phyloP scores from a whole-genome alignment of 768 basidiomycete species.

The Vararia minispora region DNA sequence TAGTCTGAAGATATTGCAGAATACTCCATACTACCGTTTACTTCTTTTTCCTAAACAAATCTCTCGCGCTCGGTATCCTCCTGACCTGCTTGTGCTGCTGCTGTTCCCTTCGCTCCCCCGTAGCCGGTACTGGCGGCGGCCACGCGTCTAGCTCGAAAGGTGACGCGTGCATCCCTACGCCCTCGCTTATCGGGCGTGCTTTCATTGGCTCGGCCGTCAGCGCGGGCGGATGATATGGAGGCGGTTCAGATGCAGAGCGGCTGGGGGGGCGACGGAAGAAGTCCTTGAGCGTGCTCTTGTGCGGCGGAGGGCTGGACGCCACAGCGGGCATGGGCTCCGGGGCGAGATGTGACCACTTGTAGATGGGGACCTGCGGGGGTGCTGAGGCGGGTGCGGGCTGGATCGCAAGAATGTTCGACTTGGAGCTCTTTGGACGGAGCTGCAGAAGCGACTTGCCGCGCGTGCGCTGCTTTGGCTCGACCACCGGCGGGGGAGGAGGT shows the following conservation, averaged over 20 bases:
- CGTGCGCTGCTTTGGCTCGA: neutral
- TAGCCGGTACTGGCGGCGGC: too few species aligned
- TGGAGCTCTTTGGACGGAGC: slow-evolving; percentile 4
- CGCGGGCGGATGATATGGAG: slow-evolving; percentile 1
- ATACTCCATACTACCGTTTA: too few species aligned
- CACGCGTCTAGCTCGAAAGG: too few species aligned
- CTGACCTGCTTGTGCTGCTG: too few species aligned
- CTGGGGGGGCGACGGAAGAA: slow-evolving; percentile 8
- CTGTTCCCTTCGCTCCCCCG: too few species aligned
- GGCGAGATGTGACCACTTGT: neutral
- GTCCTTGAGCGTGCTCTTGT: slow-evolving; percentile 4
- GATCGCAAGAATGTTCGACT: slow-evolving; percentile 2
- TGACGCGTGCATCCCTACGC: too few species aligned
- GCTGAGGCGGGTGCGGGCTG: neutral
- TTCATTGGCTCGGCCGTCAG: neutral
- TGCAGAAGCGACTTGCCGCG: neutral
- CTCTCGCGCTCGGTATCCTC: too few species aligned
- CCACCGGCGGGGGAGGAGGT: neutral
- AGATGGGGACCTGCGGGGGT: neutral
- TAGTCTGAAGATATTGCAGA: too few species aligned
- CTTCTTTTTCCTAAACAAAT: too few species aligned
- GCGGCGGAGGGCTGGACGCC: too few species aligned
- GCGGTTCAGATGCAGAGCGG: slow-evolving; percentile 8
- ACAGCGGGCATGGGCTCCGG: too few species aligned
- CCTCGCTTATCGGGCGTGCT: slow-evolving; percentile 6